Evolutionary conservation across 2,329 filamentous ascomycete genomes (phyloP), one percentile per base, ranked within the genome.

Genomic region (Fusarium lateritium): DNA sequence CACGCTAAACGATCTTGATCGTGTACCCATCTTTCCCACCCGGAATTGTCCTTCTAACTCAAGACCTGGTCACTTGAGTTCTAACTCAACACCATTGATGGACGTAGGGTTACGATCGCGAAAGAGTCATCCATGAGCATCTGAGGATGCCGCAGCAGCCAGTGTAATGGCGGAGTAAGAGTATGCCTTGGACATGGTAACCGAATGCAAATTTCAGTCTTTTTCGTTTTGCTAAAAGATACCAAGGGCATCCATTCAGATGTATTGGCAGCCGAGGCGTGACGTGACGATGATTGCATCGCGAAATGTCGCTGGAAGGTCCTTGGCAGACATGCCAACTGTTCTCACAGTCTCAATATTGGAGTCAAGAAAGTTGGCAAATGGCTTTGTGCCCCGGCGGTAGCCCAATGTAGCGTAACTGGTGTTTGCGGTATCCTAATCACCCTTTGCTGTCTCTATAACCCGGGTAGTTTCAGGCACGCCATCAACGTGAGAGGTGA

Each of bases 171-270:
- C 17, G 14, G 57, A 60, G 36, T 50, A 50, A 5, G 36, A n/a
- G 43, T 58, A 58, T 2, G 58, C 36, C 3, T 58, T 58, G 4
- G 53, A n/a, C 57, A 50, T 60, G 10, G 57, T 60, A 2, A 43
- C 31, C 0, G 53, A 60, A 3, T 60, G 43, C 1, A 22, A 1
- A 1, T 7, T 8, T 53, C 57, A 58, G 21, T 60, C 57, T 33
- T 58, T 22, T 5, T 15, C n/a, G 5, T 60, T 53, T 0, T 14
- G 43, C n/a, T 60, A 43, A 6, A 60, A 50, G 2, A 60, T 60
- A 6, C 57, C 58, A 1, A 60, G 53, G 2, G 53, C 53, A 13
- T 58, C 53, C n/a, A 60, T 60, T 53, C 43, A 60, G 4, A 60
- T 50, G 3, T 57, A 43, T 10, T 58, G 26, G 1, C 57, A 5